phyloP scores from a whole-genome alignment of 2,329 filamentous ascomycete species.

The Stemphylium beticola region DNA sequence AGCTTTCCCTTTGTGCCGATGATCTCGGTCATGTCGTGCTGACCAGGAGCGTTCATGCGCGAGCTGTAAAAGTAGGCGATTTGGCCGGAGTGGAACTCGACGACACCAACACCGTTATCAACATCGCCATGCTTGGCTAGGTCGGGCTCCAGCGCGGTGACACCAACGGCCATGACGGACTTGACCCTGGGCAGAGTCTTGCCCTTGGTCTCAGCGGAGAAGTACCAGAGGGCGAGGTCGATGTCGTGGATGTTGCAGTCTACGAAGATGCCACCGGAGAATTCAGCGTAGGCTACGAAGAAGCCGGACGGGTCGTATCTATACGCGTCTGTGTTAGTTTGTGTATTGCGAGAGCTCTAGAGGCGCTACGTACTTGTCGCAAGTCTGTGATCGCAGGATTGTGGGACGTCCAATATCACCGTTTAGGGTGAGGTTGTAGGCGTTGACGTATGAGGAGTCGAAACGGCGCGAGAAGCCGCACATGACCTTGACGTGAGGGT shows the following conservation, averaged over 20 bases:
- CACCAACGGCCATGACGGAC: constrained; percentile 62
- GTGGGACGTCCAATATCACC: constrained; percentile 66
- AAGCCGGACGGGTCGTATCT: constrained; percentile 66
- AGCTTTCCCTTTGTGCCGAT: constrained; percentile 71
- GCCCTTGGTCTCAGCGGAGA: constrained; percentile 36
- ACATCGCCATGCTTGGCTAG: constrained; percentile 64
- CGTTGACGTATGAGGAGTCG: constrained; percentile 69
- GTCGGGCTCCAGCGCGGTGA: constrained; percentile 65
- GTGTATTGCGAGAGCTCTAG: neutral
- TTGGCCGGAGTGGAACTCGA: constrained; percentile 69
- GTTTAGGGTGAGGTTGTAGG: constrained; percentile 57
- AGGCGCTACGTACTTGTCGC: constrained; percentile 58
- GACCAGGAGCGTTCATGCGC: constrained; percentile 71
- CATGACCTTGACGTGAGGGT: constrained; percentile 69
- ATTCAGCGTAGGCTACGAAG: constrained; percentile 71
- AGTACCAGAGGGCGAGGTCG: constrained; percentile 69
- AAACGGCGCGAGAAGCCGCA: constrained; percentile 71
- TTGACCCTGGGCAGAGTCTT: constrained; percentile 55
- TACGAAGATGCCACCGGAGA: constrained; percentile 72
- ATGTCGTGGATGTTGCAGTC: constrained; percentile 76
- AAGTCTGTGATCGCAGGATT: constrained; percentile 69
- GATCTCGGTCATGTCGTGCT: constrained; percentile 71
- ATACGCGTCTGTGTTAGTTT: neutral
- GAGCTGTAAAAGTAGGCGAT: constrained; percentile 69
- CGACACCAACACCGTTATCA: constrained; percentile 68